Percentiles rank a stretch among this genome's conserved stretches.
phyloP scores from a whole-genome alignment of 2,329 filamentous ascomycete genomes.

The Ophiobolus disseminans region DNA sequence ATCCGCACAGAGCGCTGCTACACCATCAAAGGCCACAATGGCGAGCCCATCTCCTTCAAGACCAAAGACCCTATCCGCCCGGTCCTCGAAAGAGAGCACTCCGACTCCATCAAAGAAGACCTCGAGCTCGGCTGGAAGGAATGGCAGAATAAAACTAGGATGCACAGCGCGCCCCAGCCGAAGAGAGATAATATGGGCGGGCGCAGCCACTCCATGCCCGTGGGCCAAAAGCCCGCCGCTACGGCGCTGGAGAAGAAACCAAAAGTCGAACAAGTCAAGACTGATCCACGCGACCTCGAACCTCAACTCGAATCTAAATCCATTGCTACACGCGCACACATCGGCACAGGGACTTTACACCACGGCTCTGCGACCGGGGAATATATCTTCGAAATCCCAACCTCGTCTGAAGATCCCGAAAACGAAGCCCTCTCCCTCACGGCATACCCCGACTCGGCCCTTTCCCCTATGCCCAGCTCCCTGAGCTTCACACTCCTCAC shows the following conservation, averaged over 20 bases:
- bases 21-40: constrained; percentile 11
- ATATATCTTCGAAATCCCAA: background rate
- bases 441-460: background rate
- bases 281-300: constrained; percentile 1
- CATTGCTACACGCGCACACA: background rate
- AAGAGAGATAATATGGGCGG: background rate
- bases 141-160: constrained; percentile 1
- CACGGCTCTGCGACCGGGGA: background rate
- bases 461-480: background rate
- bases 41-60: constrained; percentile 10
- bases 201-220: background rate
- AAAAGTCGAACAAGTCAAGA: no score
- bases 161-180: background rate
- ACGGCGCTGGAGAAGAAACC: no score
- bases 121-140: background rate
- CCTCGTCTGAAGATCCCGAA: background rate
- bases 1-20: constrained; percentile 9
- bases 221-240: no score
- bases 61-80: background rate
- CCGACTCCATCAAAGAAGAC: background rate
- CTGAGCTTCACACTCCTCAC: background rate
- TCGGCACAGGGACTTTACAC: background rate
- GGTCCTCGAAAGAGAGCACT: background rate
- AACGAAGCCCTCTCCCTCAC: background rate
- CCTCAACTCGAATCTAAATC: background rate